Conservation (phyloP, 2,329 filamentous ascomycete species). For the Fusarium illudens region DNA sequence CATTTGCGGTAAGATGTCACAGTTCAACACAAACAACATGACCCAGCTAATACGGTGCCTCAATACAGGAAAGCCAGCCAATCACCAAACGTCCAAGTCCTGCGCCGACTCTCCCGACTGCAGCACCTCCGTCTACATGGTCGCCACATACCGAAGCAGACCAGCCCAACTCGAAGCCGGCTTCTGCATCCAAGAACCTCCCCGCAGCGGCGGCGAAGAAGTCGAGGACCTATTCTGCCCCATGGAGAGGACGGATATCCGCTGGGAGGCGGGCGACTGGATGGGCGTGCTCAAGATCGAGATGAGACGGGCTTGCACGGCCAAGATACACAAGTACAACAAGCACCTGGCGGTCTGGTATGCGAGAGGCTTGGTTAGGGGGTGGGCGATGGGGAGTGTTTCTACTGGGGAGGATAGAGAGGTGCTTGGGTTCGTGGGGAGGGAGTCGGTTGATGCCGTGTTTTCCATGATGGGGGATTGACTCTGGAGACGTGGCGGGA, state of each 20-base stretch:
- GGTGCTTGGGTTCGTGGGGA: constrained; percentile 37
- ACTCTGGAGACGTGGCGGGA: background rate
- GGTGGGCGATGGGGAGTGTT: constrained; percentile 41
- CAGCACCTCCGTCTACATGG: constrained; percentile 34
- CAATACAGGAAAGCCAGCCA: constrained; percentile 31
- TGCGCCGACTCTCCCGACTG: constrained; percentile 33
- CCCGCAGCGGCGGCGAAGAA: background rate
- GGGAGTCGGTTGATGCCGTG: constrained; percentile 27
- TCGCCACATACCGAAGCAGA: constrained; percentile 40
- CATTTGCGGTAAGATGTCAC: constrained; percentile 40
- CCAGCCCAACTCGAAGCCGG: constrained; percentile 42
- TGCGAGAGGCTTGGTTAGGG: constrained; percentile 31
- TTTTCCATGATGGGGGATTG: constrained; percentile 35
- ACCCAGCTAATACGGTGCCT: no score
- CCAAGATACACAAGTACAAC: constrained; percentile 43
- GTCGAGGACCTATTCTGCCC: constrained; percentile 38
- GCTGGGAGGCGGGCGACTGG: constrained; percentile 39
- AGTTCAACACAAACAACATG: no score
- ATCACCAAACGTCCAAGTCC: constrained; percentile 18
- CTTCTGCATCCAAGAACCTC: constrained; percentile 39
- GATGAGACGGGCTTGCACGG: constrained; percentile 37
- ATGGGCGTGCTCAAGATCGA: constrained; percentile 19
- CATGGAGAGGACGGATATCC: constrained; percentile 40
- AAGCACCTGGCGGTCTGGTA: constrained; percentile 47
- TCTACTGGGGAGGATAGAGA: constrained; percentile 31